phyloP scores from a whole-genome alignment of 768 basidiomycete species.

The Dioszegia crocea region DNA sequence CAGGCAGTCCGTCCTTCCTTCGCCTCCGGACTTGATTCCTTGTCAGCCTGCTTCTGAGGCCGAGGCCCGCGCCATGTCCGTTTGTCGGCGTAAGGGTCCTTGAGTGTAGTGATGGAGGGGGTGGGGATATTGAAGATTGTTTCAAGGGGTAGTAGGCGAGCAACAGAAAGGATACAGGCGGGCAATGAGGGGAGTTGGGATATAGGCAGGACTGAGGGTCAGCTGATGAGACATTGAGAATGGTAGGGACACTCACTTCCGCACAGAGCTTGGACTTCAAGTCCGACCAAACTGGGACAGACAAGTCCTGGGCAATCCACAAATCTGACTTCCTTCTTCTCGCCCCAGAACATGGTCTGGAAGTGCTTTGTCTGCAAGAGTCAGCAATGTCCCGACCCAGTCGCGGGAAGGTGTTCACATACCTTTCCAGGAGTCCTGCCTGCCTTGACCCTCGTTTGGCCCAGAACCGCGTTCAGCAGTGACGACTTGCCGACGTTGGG shows the following conservation, averaged over 20 bases:
- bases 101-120: slow-evolving; percentile 50
- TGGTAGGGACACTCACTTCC: slow-evolving; percentile 33
- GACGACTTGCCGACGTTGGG: slow-evolving; percentile 99
- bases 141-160: slow-evolving; percentile 72
- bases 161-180: slow-evolving; percentile 64
- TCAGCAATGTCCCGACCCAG: too few species aligned
- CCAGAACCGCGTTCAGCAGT: slow-evolving; percentile 91
- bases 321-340: slow-evolving; percentile 71
- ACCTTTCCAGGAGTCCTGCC: slow-evolving; percentile 48
- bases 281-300: slow-evolving; percentile 59
- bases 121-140: slow-evolving; percentile 60
- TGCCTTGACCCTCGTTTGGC: slow-evolving; percentile 78
- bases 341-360: slow-evolving; percentile 80
- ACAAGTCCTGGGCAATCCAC: slow-evolving; percentile 98
- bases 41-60: slow-evolving; percentile 16
- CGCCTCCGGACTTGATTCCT: slow-evolving; percentile 4
- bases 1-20: slow-evolving; percentile 70
- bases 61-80: slow-evolving; percentile 63
- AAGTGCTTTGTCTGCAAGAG: slow-evolving; percentile 86
- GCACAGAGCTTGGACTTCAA: slow-evolving; percentile 39
- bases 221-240: neutral
- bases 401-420: too few species aligned
- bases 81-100: slow-evolving; percentile 58
- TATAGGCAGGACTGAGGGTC: slow-evolving; percentile 65
- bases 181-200: slow-evolving; percentile 67